Percentiles rank a stretch among this genome's conserved stretches.
These are phyloP conservation scores for Lentinula sp. DNA, from an alignment of 768 basidiomycete species.

Conservation along the genomic window DNA sequence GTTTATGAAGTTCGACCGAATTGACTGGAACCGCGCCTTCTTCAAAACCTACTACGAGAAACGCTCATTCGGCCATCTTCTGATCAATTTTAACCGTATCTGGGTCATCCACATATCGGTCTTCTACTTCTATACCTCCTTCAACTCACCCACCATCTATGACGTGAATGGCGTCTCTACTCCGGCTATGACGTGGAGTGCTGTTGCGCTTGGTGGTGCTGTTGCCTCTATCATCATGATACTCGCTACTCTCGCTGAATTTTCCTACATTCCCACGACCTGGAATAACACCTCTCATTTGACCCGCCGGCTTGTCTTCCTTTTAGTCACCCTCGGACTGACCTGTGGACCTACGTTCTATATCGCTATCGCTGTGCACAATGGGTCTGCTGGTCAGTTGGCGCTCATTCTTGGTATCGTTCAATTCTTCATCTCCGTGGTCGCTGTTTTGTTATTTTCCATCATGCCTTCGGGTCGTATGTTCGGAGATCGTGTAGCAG, in stretches of 20 bases:
- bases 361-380: constrained; percentile 78
- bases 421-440: constrained; percentile 90
- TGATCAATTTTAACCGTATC: constrained; percentile 99
- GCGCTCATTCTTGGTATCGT: constrained; percentile 93
- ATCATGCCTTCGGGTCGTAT: constrained; percentile 94
- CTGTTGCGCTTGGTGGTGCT: constrained; percentile 89
- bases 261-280: constrained; percentile 95
- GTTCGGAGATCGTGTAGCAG: constrained; percentile 97
- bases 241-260: constrained; percentile 87
- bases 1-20: constrained; percentile 94
- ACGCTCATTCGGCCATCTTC: constrained; percentile 91
- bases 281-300: constrained; percentile 99
- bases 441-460: constrained; percentile 82
- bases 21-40: constrained; percentile 95
- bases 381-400: constrained; percentile 58
- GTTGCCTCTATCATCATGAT: constrained; percentile 98
- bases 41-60: constrained; percentile 99
- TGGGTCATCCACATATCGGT: constrained; percentile 97
- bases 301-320: constrained; percentile 83
- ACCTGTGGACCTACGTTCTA: constrained; percentile 95
- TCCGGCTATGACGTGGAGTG: constrained; percentile 86
- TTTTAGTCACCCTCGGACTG: constrained; percentile 83
- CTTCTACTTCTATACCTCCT: constrained; percentile 96
- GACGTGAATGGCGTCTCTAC: constrained; percentile 49
- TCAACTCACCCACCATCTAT: constrained; percentile 88